Evolutionary conservation across 2,329 filamentous ascomycete genomes (phyloP).

Genomic region (Aotearoamyces nothofagi): DNA sequence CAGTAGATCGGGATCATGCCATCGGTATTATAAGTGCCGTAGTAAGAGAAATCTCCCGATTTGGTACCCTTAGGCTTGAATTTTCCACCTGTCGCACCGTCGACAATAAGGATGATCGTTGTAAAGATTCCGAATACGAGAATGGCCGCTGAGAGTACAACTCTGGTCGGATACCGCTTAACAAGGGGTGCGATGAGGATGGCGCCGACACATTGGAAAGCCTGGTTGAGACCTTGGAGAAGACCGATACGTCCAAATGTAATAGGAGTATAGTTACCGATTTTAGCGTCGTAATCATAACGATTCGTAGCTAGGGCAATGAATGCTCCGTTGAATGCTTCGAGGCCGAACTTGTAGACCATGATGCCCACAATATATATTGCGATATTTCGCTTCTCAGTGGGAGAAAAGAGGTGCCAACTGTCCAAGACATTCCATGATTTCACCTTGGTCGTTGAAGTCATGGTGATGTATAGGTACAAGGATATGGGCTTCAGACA

Average conservation of each 20-base stretch:
- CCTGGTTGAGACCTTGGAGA: slow-evolving; percentile 32
- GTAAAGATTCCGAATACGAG: slow-evolving; percentile 30
- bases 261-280: slow-evolving; percentile 17
- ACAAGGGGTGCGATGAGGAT: slow-evolving; percentile 34
- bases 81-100: slow-evolving; percentile 30
- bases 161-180: slow-evolving; percentile 29
- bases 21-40: slow-evolving; percentile 31
- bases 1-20: slow-evolving; percentile 33
- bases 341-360: slow-evolving; percentile 35
- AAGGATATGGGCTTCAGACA: too few species aligned
- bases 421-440: neutral
- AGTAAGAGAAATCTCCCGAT: slow-evolving; percentile 27
- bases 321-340: slow-evolving; percentile 34
- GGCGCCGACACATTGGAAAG: slow-evolving; percentile 32
- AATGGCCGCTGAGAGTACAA: slow-evolving; percentile 27
- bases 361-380: slow-evolving; percentile 33
- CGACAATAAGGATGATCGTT: slow-evolving; percentile 30
- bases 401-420: slow-evolving; percentile 20
- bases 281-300: slow-evolving; percentile 28
- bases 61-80: slow-evolving; percentile 21
- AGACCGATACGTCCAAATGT: slow-evolving; percentile 31
- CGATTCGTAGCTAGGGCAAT: slow-evolving; percentile 31
- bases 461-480: too few species aligned
- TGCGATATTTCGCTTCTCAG: slow-evolving; percentile 28
- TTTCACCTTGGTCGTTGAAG: neutral